phyloP scores from a whole-genome alignment of 1,284 basidiomycete genomes.

The Leucoagaricus sp. region DNA sequence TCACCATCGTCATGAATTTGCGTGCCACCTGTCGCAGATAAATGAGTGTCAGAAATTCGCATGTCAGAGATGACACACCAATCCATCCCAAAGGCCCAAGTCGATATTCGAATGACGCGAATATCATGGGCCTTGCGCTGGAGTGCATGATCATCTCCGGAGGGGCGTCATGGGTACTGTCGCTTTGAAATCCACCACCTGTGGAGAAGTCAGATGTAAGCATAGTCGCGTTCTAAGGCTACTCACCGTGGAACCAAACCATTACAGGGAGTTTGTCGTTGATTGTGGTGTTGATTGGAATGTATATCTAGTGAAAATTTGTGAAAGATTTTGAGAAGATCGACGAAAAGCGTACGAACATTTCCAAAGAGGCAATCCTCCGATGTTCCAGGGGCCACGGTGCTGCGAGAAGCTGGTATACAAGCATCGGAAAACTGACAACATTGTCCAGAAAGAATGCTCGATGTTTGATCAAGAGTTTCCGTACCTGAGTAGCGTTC shows the following conservation, averaged over 20 bases:
- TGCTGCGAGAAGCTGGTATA: slow-evolving; percentile 29
- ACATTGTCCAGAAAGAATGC: background rate
- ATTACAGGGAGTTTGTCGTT: slow-evolving; percentile 33
- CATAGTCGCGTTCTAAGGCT: background rate
- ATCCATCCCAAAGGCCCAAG: slow-evolving; percentile 43
- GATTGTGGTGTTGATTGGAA: slow-evolving; percentile 27
- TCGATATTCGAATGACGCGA: slow-evolving; percentile 42
- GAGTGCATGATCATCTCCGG: slow-evolving; percentile 31
- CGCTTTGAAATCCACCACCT: slow-evolving; percentile 42
- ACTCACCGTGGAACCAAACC: slow-evolving; percentile 38
- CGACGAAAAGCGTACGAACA: slow-evolving; percentile 22
- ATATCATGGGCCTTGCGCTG: slow-evolving; percentile 35
- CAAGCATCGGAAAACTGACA: slow-evolving; percentile 34
- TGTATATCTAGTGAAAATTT: slow-evolving; percentile 27
- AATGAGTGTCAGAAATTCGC: too few species aligned
- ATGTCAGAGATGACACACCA: slow-evolving; percentile 25
- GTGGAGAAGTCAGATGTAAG: background rate
- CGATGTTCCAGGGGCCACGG: slow-evolving; percentile 28
- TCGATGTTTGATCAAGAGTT: background rate
- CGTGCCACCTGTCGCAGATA: slow-evolving; percentile 28
- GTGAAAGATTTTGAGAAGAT: background rate
- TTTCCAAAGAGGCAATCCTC: slow-evolving; percentile 46
- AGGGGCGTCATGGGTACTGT: slow-evolving; percentile 30
- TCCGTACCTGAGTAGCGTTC: slow-evolving; percentile 32
- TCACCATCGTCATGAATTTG: slow-evolving; percentile 29